Evolutionary conservation across 2,329 filamentous ascomycete genomes (phyloP).

Genomic region (Cladophialophora bantiana): DNA sequence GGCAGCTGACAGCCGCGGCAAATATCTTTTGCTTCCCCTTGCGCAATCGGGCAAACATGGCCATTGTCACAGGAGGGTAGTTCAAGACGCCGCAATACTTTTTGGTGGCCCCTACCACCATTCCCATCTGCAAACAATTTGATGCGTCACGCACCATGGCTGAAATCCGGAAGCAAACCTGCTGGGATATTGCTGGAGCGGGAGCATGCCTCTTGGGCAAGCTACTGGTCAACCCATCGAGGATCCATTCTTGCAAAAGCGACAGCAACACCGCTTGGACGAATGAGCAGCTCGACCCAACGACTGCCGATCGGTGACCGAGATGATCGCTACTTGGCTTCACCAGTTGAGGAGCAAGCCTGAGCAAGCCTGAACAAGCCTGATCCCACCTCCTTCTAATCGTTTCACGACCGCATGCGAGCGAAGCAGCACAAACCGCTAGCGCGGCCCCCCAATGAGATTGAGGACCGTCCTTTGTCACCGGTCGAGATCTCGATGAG

Average conservation of each 20-base stretch:
- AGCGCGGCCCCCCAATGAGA: neutral
- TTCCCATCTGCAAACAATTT: neutral
- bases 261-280: neutral
- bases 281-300: neutral
- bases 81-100: neutral
- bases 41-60: neutral
- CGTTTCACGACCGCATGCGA: neutral
- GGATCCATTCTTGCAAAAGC: neutral
- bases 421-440: conserved; percentile 1
- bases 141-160: neutral
- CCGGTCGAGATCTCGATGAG: conserved; percentile 6
- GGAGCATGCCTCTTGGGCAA: neutral
- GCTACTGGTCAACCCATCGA: neutral
- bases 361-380: neutral
- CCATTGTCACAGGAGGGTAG: neutral
- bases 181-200: neutral
- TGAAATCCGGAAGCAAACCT: neutral
- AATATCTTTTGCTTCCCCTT: neutral
- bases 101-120: neutral
- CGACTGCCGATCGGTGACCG: neutral
- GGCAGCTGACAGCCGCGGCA: neutral
- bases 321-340: conserved; percentile 5
- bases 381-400: neutral
- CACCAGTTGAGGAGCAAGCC: neutral
- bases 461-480: neutral